Base-by-base conservation (phyloP, 441 rosid species). In the Omphalea diandra region DNA sequence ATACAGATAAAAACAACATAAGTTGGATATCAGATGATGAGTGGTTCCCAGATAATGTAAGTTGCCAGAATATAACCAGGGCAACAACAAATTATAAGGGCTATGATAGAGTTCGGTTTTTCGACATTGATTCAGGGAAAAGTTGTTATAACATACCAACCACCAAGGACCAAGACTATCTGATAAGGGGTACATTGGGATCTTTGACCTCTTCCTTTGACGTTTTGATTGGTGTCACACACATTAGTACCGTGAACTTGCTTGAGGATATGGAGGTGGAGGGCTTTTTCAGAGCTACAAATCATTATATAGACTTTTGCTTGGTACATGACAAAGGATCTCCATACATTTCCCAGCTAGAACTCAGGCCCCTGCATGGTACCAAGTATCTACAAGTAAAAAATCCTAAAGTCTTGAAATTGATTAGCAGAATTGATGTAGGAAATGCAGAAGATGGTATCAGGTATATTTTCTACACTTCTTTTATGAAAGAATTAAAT, bases 341-440 rank as follows among this genome's bases (percentile, higher is more conserved):
- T 58, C 90, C 88, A 6, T 79, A 72, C 69, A 79, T 89, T 72
- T 86, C 90, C 22, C 72, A 44, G 80, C 83, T 89, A 57, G 90
- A 84, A 75, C 77, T 86, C 58, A 80, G 90, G 83, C 82, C 76
- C 50, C 52, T 87, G 55, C 52, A 54, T 73, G 84, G 64, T 70
- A 31, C 77, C n/a, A 71, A 66, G 55, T 86, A 84, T 75, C 62
- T 82, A 26, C 57, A 72, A 24, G 83, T 75, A 29, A 72, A 68
- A 22, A 67, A 72, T 63, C 18, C 79, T 12, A 35, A 56, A 33
- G 76, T 87, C 53, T 68, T 89, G 74, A 87, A 76, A 64, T 49
- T 83, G 82, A 68, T 86, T 22, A 70, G 69, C 67, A 86, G 90
- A 76, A 73, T 63, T 58, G 85, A 85, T 68, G 74, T 78, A 17